Percentiles rank a stretch among this genome's conserved stretches.
Conservation (phyloP, 2,329 filamentous ascomycete genomes). For the Xylaria sp. region DNA sequence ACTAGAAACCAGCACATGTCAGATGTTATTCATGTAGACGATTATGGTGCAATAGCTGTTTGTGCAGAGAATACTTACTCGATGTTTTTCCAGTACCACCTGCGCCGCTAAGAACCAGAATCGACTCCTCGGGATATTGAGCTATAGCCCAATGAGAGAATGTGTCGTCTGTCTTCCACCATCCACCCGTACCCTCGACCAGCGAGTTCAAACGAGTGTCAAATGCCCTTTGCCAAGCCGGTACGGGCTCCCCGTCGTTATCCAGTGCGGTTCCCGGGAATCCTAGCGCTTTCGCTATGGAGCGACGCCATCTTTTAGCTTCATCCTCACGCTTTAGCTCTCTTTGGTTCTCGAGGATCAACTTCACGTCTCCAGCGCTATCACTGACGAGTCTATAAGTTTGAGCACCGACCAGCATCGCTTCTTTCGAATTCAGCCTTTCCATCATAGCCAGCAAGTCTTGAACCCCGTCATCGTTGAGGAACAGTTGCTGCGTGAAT, state of each 20-base stretch:
- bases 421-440: constrained; percentile 50
- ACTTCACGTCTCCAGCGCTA: constrained; percentile 47
- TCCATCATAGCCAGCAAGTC: constrained; percentile 50
- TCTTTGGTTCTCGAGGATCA: constrained; percentile 48
- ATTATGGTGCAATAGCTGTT: neutral
- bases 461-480: constrained; percentile 52
- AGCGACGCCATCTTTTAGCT: constrained; percentile 47
- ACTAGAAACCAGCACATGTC: constrained; percentile 27
- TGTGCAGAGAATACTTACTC: constrained; percentile 29
- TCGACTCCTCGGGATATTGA: constrained; percentile 37
- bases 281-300: constrained; percentile 47
- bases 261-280: constrained; percentile 47
- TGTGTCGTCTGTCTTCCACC: constrained; percentile 42
- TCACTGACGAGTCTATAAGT: constrained; percentile 51
- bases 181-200: constrained; percentile 48
- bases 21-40: neutral
- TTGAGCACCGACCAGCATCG: constrained; percentile 50
- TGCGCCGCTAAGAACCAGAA: constrained; percentile 46
- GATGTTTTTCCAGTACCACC: constrained; percentile 51
- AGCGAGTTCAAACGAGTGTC: constrained; percentile 47
- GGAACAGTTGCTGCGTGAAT: constrained; percentile 51
- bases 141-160: constrained; percentile 45
- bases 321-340: constrained; percentile 49
- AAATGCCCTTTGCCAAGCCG: constrained; percentile 48
- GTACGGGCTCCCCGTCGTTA: constrained; percentile 47